Evolutionary conservation across 2,329 filamentous ascomycete genomes (phyloP), one percentile per base, ranked within the genome.

Genomic region (Fusarium aywerte): DNA sequence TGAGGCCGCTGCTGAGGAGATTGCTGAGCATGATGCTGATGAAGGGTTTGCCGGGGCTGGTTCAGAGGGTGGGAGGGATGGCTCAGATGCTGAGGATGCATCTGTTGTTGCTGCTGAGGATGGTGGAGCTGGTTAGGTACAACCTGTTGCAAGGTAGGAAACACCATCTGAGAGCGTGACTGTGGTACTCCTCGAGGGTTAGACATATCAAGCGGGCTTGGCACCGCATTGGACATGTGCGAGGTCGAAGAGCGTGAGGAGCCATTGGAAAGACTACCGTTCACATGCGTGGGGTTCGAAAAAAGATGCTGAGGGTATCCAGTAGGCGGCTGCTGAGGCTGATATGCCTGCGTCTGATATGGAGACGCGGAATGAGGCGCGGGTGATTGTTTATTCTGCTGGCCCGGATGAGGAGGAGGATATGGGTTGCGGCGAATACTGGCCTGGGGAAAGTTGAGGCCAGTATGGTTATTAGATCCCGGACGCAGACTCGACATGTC

Each of bases 221-320:
- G 79, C 53, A 84, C 77, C 40, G 83, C 79, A 73, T 83, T 82
- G 59, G 84, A 77, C 60, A 84, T 77, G 69, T 84, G 84, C 51
- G 79, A 73, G 58, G 79, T 80, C 31, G 81, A 78, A 18, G 79
- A 65, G 69, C 79, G 78, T 65, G 82, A 83, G 72, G 84, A 71
- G 54, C 84, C 79, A 75, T 81, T 84, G 64, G 80, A 75, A 53
- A 86, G 79, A 67, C 78, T 83, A 59, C 81, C 71, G 79, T 82
- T 73, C 78, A 84, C 77, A 43, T 83, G 76, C 21, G 80, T 79
- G 21, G 83, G 76, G 45, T 78, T 80, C 71, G 80, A 76, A 76
- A 86, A 88, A 62, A 88, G 78, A 66, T 85, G 84, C 67, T 85
- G 84, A 20, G 83, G 76, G 65, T 86, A 87, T 59, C 77, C 78